These are phyloP conservation scores for Penicillium carneum DNA, from an alignment of 2,329 filamentous ascomycete species.

Conservation along the genomic window DNA sequence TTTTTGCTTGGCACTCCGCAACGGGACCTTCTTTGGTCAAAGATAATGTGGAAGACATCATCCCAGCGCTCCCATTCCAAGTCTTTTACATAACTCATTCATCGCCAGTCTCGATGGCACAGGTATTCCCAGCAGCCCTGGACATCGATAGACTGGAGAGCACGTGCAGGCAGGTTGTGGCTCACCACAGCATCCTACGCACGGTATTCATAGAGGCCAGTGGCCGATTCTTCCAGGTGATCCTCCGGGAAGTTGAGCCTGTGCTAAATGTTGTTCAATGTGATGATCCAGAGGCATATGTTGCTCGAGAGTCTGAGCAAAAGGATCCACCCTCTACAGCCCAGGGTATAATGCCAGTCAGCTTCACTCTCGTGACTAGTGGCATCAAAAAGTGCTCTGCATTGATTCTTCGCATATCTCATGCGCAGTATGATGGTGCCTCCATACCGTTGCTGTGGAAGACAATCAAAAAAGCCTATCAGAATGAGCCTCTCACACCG, in stretches of 20 bases:
- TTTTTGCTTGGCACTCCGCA: neutral
- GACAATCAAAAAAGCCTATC: slow-evolving; percentile 7
- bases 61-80: slow-evolving; percentile 1
- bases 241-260: slow-evolving; percentile 12
- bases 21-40: neutral
- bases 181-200: slow-evolving; percentile 22
- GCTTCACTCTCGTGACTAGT: slow-evolving; percentile 11
- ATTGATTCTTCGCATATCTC: slow-evolving; percentile 2
- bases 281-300: slow-evolving; percentile 16
- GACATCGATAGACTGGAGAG: neutral
- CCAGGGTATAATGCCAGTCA: neutral
- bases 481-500: slow-evolving; percentile 10
- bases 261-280: slow-evolving; percentile 11
- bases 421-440: slow-evolving; percentile 18
- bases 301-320: neutral
- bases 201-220: slow-evolving; percentile 15
- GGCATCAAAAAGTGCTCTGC: neutral
- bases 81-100: slow-evolving; percentile 1
- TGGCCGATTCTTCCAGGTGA: slow-evolving; percentile 15
- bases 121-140: neutral
- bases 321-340: neutral
- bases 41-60: neutral
- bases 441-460: slow-evolving; percentile 11
- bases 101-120: neutral
- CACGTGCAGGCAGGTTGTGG: slow-evolving; percentile 1